phyloP scores from a whole-genome alignment of 148 eudicot genomes.

The Gaultheria prostrata region DNA sequence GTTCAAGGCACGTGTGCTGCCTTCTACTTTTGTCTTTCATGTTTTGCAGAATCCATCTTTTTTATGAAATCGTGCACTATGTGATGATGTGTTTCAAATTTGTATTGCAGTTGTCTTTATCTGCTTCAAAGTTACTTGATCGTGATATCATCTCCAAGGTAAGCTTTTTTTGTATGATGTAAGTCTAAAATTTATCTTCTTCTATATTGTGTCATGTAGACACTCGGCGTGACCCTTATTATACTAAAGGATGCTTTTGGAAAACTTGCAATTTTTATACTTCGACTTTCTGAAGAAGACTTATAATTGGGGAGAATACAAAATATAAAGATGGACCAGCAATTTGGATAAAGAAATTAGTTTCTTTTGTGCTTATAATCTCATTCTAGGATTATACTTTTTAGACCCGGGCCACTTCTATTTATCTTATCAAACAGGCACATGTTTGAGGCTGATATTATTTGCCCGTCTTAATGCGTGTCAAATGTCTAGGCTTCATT shows the following conservation, averaged over 20 bases:
- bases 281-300: neutral
- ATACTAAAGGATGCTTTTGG: neutral
- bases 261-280: neutral
- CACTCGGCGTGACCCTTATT: neutral
- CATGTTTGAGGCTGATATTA: conserved; percentile 1
- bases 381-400: neutral
- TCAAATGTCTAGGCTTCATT: too few species aligned
- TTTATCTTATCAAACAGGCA: neutral
- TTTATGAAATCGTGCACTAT: neutral
- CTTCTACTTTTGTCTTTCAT: neutral
- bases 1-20: neutral
- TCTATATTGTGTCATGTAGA: neutral
- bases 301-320: neutral
- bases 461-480: neutral
- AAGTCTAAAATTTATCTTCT: neutral
- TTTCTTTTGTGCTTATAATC: neutral
- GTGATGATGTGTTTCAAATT: conserved; percentile 15
- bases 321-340: neutral
- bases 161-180: conserved; percentile 5
- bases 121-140: conserved; percentile 73
- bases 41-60: neutral
- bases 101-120: conserved; percentile 64
- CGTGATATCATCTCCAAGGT: conserved; percentile 79
- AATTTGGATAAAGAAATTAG: neutral
- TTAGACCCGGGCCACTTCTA: neutral